Percentiles rank a stretch among this genome's conserved stretches.
These are phyloP conservation scores for Leptomonas pyrrhocoris DNA, from an alignment of 208 protist species.

Conservation along the genomic window DNA sequence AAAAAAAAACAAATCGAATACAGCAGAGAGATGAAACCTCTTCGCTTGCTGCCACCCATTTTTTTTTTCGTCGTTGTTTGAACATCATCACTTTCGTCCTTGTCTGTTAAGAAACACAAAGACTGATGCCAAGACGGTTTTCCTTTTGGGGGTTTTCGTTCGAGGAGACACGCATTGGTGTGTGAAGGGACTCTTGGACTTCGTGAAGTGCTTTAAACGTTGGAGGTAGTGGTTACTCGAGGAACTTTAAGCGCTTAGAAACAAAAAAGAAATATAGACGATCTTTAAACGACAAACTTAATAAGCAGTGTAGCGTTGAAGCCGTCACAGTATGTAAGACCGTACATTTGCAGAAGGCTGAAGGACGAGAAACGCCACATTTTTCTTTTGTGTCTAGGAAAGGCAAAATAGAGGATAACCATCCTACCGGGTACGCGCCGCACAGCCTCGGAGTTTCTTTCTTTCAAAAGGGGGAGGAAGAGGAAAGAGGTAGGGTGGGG, in stretches of 20 bases:
- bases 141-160: too few species aligned
- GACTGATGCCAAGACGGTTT: too few species aligned
- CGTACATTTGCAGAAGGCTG: background rate
- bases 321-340: conserved; percentile 14
- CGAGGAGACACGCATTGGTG: too few species aligned
- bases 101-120: too few species aligned
- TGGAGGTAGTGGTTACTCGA: conserved; percentile 2
- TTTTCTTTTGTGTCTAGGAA: background rate
- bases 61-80: too few species aligned
- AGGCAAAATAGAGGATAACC: background rate
- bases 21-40: too few species aligned
- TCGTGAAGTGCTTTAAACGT: conserved; percentile 7
- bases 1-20: too few species aligned
- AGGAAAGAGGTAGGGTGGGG: too few species aligned
- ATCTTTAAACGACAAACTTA: background rate
- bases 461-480: too few species aligned
- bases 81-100: too few species aligned
- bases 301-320: background rate
- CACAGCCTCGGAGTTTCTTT: background rate
- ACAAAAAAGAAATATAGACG: background rate
- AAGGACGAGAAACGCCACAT: background rate
- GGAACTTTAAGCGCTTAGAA: background rate
- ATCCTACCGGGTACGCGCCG: background rate
- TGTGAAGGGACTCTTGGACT: background rate
- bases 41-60: too few species aligned